Percentiles rank a stretch among this genome's conserved stretches.
Conservation (phyloP, 176 grass and related monocot species). For the Ananas comosus region DNA sequence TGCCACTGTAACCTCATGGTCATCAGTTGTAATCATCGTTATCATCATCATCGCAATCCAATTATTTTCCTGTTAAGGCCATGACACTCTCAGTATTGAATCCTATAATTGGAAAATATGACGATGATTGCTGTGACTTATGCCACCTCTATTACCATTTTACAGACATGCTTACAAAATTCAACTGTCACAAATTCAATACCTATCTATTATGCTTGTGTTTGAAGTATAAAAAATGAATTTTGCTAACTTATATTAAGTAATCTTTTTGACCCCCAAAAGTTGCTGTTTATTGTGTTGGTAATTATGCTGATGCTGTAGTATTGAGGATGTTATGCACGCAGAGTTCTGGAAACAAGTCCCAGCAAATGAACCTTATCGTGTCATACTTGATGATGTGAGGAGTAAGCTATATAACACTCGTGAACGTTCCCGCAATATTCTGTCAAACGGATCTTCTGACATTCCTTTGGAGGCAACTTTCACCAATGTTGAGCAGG, state of each 20-base stretch:
- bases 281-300: too few relatives aligned
- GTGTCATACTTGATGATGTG: slow-evolving; percentile 90
- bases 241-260: too few relatives aligned
- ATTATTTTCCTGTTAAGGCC: not conserved
- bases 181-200: too few relatives aligned
- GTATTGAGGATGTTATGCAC: slow-evolving; percentile 8
- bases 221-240: too few relatives aligned
- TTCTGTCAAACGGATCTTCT: slow-evolving; percentile 68
- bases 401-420: slow-evolving; percentile 90
- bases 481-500: slow-evolving; percentile 82
- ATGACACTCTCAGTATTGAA: too few relatives aligned
- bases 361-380: slow-evolving; percentile 92
- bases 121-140: too few relatives aligned
- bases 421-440: slow-evolving; percentile 68
- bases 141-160: too few relatives aligned
- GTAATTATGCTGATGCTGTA: too few relatives aligned
- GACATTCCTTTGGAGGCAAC: slow-evolving; percentile 52
- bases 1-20: not conserved
- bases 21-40: not conserved
- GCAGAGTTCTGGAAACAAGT: slow-evolving; percentile 98
- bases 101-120: too few relatives aligned
- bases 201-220: too few relatives aligned
- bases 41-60: not conserved
- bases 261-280: too few relatives aligned
- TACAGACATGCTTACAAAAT: too few relatives aligned